Percentiles rank a stretch among this genome's conserved stretches.
Conservation (phyloP, 2,329 filamentous ascomycete genomes). For the Penicillium freii region DNA sequence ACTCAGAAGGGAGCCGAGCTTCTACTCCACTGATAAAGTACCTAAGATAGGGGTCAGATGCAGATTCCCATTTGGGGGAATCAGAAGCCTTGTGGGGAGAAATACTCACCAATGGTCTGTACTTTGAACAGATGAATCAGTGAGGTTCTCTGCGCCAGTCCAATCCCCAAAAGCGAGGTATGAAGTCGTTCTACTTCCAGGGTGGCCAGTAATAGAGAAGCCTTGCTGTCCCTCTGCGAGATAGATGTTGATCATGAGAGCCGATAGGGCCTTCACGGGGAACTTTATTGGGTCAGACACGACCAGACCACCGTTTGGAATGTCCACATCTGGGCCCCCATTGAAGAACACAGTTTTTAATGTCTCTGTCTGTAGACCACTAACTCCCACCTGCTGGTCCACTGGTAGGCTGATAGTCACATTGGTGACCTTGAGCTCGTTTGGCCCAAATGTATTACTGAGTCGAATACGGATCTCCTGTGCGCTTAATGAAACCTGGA, state of each 20-base stretch:
- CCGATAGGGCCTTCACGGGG: conserved; percentile 49
- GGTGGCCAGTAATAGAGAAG: conserved; percentile 61
- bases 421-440: conserved; percentile 59
- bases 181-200: conserved; percentile 62
- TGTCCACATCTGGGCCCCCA: conserved; percentile 50
- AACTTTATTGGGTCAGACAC: conserved; percentile 64
- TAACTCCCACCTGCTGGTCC: conserved; percentile 45
- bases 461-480: conserved; percentile 60
- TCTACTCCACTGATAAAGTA: conserved; percentile 61
- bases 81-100: background rate
- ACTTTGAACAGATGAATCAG: conserved; percentile 34
- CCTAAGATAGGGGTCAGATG: conserved; percentile 42
- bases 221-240: conserved; percentile 56
- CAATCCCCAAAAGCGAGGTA: conserved; percentile 60
- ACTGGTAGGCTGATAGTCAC: conserved; percentile 58
- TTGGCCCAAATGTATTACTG: conserved; percentile 64
- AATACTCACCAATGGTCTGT: conserved; percentile 44
- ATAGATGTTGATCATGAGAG: conserved; percentile 60
- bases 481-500: conserved; percentile 59
- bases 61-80: background rate
- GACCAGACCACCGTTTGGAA: conserved; percentile 56
- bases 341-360: conserved; percentile 59
- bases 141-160: conserved; percentile 51
- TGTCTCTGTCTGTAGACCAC: conserved; percentile 53
- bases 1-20: conserved; percentile 48